A percentile compares a stretch with the other conserved stretches of the same genome.
Conservation (phyloP, 2,329 filamentous ascomycete genomes). For the Botrytis squamosa region DNA sequence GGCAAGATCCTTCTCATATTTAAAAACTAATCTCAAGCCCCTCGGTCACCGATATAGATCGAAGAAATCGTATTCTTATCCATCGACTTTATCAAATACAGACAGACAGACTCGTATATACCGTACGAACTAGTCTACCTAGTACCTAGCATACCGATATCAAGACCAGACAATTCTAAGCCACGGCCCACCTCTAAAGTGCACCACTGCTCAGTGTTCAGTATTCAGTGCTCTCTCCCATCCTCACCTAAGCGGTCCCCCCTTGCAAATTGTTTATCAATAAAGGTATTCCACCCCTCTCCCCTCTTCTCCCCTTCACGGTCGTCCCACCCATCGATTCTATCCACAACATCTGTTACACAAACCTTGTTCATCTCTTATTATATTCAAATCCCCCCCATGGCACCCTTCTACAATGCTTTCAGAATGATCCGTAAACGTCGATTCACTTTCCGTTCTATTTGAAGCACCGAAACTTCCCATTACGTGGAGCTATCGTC, state of each 20-base stretch:
- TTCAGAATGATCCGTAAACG: constrained; percentile 37
- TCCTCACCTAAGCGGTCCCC: not conserved
- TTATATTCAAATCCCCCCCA: constrained; percentile 16
- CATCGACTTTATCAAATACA: constrained; percentile 1
- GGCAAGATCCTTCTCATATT: constrained; percentile 9
- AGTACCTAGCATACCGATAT: not conserved
- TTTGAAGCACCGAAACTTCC: constrained; percentile 30
- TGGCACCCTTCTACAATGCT: constrained; percentile 31
- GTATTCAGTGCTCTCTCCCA: not conserved
- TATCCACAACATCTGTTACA: constrained; percentile 32
- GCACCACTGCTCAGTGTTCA: not conserved
- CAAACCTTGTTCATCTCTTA: constrained; percentile 23
- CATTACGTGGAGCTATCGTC: constrained; percentile 14
- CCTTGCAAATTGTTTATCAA: constrained; percentile 6
- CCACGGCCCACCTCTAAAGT: not conserved
- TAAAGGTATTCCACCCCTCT: constrained; percentile 13
- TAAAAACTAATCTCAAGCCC: not conserved
- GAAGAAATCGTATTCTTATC: constrained; percentile 12
- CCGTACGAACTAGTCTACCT: not conserved
- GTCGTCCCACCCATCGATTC: constrained; percentile 1
- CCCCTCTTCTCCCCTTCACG: constrained; percentile 12
- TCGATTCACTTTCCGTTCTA: constrained; percentile 37
- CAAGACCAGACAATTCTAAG: not conserved
- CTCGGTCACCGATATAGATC: not conserved
- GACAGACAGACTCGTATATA: not conserved